Percentiles rank a stretch among this genome's conserved stretches.
These are phyloP conservation scores for Daldinia childiae DNA, from an alignment of 495 filamentous ascomycete genomes.

Conservation along the genomic window DNA sequence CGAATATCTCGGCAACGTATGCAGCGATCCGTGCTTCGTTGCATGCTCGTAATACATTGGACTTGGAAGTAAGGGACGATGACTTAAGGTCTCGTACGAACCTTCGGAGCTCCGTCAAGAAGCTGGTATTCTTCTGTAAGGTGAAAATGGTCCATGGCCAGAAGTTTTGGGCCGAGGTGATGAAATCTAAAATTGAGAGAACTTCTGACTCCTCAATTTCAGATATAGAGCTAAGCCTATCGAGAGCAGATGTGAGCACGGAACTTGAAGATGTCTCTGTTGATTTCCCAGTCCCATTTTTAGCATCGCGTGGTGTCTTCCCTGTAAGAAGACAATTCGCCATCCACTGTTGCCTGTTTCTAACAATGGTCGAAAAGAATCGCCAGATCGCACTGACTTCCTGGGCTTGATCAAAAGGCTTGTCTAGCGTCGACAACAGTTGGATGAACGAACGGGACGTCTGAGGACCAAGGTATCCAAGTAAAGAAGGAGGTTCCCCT, in stretches of 20 bases:
- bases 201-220: slow-evolving; percentile 67
- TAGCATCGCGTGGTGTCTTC: slow-evolving; percentile 76
- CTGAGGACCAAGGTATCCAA: slow-evolving; percentile 85
- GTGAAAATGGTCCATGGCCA: slow-evolving; percentile 91
- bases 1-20: slow-evolving; percentile 83
- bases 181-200: slow-evolving; percentile 83
- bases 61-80: slow-evolving; percentile 55
- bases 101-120: slow-evolving; percentile 72
- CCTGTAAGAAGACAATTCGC: slow-evolving; percentile 92
- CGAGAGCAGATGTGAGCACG: slow-evolving; percentile 78
- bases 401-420: slow-evolving; percentile 69
- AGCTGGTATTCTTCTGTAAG: slow-evolving; percentile 74
- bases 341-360: slow-evolving; percentile 94
- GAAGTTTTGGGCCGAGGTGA: slow-evolving; percentile 83
- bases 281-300: slow-evolving; percentile 64
- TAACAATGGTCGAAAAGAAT: slow-evolving; percentile 85
- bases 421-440: slow-evolving; percentile 79
- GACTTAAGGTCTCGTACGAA: slow-evolving; percentile 71
- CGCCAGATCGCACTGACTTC: slow-evolving; percentile 79
- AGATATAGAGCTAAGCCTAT: slow-evolving; percentile 74
- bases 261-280: slow-evolving; percentile 63
- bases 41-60: slow-evolving; percentile 59
- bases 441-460: slow-evolving; percentile 84
- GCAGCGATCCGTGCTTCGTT: slow-evolving; percentile 78
- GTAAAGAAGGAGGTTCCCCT: slow-evolving; percentile 84